Conservation (phyloP, 371 early-diverging fungal species). For the Haplosporangium sp. region DNA sequence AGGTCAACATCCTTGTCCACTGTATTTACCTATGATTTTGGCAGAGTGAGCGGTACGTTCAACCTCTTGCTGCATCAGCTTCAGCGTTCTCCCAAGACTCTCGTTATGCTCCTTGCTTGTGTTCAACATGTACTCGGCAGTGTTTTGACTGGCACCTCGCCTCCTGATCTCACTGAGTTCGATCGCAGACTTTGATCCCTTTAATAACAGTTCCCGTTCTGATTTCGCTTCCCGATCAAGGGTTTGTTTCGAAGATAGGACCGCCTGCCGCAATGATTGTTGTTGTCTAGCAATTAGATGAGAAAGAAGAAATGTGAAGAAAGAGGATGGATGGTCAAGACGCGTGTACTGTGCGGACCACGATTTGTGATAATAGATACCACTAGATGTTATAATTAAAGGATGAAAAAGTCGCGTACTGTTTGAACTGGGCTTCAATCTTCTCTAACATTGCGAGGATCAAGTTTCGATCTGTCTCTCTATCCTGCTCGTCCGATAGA, state of each 20-base stretch:
- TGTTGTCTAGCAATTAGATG: constrained; percentile 57
- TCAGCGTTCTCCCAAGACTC: constrained; percentile 70
- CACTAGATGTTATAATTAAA: neutral
- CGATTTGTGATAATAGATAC: neutral
- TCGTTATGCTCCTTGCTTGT: constrained; percentile 50
- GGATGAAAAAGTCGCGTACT: constrained; percentile 57
- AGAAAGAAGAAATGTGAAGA: neutral
- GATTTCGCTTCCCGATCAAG: constrained; percentile 64
- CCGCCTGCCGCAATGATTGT: constrained; percentile 63
- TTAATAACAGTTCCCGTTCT: constrained; percentile 70
- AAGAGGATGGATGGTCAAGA: neutral
- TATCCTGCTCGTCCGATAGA: constrained; percentile 73
- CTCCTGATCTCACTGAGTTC: constrained; percentile 47
- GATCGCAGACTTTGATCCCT: constrained; percentile 49
- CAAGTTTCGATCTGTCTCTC: constrained; percentile 57
- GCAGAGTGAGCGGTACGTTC: constrained; percentile 75
- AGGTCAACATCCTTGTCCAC: neutral
- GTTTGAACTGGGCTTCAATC: constrained; percentile 68
- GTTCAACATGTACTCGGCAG: constrained; percentile 53
- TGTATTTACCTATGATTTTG: constrained; percentile 68
- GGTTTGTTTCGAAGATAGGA: constrained; percentile 67
- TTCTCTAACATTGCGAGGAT: constrained; percentile 63
- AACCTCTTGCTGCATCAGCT: constrained; percentile 80
- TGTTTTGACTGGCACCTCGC: constrained; percentile 55
- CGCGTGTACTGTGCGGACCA: neutral